Percentiles rank a stretch among this genome's conserved stretches.
phyloP scores from a whole-genome alignment of 331 rosid genomes.

The Arachis monticola region DNA sequence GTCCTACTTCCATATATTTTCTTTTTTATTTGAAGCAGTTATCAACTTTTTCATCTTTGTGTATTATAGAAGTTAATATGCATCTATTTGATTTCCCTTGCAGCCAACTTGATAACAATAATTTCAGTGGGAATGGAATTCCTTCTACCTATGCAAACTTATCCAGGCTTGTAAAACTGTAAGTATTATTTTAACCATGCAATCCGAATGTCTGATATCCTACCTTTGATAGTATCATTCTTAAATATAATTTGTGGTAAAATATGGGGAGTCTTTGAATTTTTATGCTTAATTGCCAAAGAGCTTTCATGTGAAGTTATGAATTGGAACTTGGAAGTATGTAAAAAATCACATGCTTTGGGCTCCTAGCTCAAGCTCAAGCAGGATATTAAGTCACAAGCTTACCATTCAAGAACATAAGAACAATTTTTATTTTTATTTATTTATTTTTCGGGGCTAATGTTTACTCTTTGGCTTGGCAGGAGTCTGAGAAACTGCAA shows the following conservation, averaged over 20 bases:
- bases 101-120: constrained; percentile 87
- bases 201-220: too few species aligned
- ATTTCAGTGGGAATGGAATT: constrained; percentile 64
- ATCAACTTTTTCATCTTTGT: constrained; percentile 27
- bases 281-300: constrained; percentile 18
- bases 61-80: constrained; percentile 26
- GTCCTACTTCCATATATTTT: constrained; percentile 39
- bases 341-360: not conserved
- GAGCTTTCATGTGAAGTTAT: constrained; percentile 9
- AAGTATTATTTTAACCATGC: constrained; percentile 44
- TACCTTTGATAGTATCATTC: not conserved
- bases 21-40: constrained; percentile 34
- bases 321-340: constrained; percentile 7
- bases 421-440: constrained; percentile 5
- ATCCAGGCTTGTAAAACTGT: constrained; percentile 62
- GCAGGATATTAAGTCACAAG: constrained; percentile 17
- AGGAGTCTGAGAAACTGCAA: constrained; percentile 91
- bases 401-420: constrained; percentile 18
- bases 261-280: constrained; percentile 13
- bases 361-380: constrained; percentile 30
- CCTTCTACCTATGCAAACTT: constrained; percentile 68
- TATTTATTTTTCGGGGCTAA: constrained; percentile 28
- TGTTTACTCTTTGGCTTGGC: constrained; percentile 44
- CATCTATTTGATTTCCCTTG: constrained; percentile 38
- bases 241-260: constrained; percentile 6